Base-by-base conservation (phyloP, 441 rosid species). In the Omphalea diandra region DNA sequence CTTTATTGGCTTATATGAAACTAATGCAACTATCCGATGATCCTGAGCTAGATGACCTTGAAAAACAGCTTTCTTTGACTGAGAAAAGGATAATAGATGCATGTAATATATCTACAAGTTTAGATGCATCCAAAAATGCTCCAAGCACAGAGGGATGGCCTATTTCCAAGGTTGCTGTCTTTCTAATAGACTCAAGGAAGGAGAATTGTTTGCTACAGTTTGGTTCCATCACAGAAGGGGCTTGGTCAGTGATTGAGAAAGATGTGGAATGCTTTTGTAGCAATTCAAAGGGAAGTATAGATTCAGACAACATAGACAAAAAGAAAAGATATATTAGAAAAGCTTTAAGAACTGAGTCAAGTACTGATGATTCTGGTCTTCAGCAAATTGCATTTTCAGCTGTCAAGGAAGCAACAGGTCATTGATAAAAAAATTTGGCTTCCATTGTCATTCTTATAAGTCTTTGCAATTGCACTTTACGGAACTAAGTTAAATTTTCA, bases 211-310 rank as follows among this genome's bases (percentile, higher is more conserved):
- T 71, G 73, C 77, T 90, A 78, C 83, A 76, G 61, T 75, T 80
- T 68, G 80, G 87, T 79, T 69, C 75, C 53, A 63, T 84, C 60
- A 84, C 94, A 18, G 75, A 80, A 61, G 97, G 97, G 65, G 83
- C 90, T 61, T 89, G 97, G 93, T 87, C 97, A 4, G 53, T 90
- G 70, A 80, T 94, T 81, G 99, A 90, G 69, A 90, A 81, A 70
- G 75, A 80, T 67, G 50, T 83, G 65, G 74, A 82, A 29, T 75
- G 58, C 61, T 67, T 77, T 57, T 43, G 33, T 52, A 32, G 56
- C 67, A 71, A 32, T 59, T 50, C 81, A 50, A 80, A 77, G 65
- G 62, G 63, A 52, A 57, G 64, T 38, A 27, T 24, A 26, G 77
- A 67, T 61, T 46, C 69, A 57, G 70, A 78, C 32, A 74, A 71